These are phyloP conservation scores for Sisymbrium irio DNA, from an alignment of 345 rosid species.

Conservation along the genomic window DNA sequence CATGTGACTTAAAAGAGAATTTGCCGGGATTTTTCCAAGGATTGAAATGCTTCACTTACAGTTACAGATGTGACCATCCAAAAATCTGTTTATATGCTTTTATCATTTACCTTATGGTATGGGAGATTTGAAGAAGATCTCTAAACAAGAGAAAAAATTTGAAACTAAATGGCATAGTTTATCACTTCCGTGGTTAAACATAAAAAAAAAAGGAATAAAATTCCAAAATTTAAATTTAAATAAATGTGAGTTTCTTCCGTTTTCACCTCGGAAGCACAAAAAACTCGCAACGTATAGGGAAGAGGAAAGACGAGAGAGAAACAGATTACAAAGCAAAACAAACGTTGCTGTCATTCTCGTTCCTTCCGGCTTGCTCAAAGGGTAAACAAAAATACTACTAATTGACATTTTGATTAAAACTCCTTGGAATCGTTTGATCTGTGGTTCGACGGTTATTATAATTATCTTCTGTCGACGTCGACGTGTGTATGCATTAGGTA, in stretches of 20 bases:
- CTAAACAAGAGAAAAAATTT: no score
- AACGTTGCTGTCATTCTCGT: slow-evolving; percentile 8
- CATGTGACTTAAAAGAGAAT: no score
- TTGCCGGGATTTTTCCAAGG: no score
- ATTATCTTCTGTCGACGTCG: background rate
- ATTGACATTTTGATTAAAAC: background rate
- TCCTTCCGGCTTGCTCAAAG: slow-evolving; percentile 18
- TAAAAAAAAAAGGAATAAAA: background rate
- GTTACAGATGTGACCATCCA: no score
- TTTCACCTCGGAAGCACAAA: slow-evolving; percentile 8
- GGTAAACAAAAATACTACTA: slow-evolving; percentile 9
- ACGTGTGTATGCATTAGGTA: slow-evolving; percentile 10
- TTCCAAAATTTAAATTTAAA: background rate
- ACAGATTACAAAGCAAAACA: background rate
- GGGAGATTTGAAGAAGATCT: no score
- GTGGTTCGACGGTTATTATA: background rate
- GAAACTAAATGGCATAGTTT: no score
- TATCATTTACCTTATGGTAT: no score
- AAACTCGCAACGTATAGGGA: slow-evolving; percentile 11
- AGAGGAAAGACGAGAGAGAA: background rate
- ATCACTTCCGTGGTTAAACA: background rate
- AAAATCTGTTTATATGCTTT: no score
- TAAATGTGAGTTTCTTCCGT: slow-evolving; percentile 9
- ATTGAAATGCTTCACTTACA: no score
- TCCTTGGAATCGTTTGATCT: slow-evolving; percentile 1